Conservation (phyloP, 2,329 filamentous ascomycete species). For the Penicillium griseofulvum region DNA sequence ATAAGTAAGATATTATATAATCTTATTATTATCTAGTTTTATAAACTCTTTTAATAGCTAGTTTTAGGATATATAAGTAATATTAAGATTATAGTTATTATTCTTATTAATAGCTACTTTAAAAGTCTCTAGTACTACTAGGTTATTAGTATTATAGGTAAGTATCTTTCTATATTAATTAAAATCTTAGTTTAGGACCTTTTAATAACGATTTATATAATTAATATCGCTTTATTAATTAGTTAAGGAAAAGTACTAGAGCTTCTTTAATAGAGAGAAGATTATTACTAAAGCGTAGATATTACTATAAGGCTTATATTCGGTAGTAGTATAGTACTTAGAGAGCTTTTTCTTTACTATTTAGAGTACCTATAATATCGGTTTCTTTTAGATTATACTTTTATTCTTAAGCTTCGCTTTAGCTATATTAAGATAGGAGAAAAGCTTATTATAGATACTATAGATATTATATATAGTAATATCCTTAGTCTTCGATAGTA, state of each 20-base stretch:
- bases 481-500: neutral
- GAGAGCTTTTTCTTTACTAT: neutral
- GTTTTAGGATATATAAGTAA: neutral
- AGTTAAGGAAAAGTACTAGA: neutral
- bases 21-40: neutral
- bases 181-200: neutral
- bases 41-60: neutral
- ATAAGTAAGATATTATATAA: neutral
- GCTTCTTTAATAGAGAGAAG: neutral
- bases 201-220: neutral
- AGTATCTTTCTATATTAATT: constrained; percentile 2
- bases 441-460: constrained; percentile 3
- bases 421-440: neutral
- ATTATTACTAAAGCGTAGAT: neutral
- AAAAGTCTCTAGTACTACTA: neutral
- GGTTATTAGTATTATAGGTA: neutral
- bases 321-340: neutral
- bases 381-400: neutral
- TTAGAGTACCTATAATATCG: neutral
- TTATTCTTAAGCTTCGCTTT: neutral
- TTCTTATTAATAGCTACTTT: too few relatives aligned
- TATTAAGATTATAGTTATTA: too few relatives aligned
- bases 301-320: neutral
- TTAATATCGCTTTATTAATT: neutral
- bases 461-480: neutral